phyloP scores from a whole-genome alignment of 129 eudicot species.

The Arctium minus region DNA sequence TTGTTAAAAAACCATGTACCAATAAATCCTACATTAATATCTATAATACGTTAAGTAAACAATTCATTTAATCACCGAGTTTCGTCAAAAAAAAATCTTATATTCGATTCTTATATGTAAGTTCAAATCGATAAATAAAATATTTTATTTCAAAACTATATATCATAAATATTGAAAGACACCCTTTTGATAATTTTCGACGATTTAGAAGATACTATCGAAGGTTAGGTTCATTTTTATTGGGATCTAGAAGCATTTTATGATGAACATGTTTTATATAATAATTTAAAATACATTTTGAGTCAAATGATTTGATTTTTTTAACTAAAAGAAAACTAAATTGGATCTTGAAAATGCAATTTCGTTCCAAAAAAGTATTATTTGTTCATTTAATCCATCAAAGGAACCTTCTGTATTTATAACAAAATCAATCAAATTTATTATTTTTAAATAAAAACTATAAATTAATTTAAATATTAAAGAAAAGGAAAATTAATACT shows the following conservation, averaged over 20 bases:
- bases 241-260: background rate
- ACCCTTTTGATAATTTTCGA: background rate
- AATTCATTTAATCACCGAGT: background rate
- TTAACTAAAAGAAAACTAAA: background rate
- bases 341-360: background rate
- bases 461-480: no score
- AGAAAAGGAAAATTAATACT: background rate
- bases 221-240: background rate
- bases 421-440: background rate
- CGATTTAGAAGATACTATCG: background rate
- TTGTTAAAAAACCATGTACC: background rate
- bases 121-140: background rate
- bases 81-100: background rate
- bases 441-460: no score
- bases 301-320: background rate
- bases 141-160: background rate
- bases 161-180: no score
- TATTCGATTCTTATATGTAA: background rate
- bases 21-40: background rate
- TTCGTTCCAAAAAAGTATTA: background rate
- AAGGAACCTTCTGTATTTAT: background rate
- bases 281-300: background rate
- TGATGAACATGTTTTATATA: background rate
- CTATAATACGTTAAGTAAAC: background rate
- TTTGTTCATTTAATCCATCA: background rate